Base-by-base conservation (phyloP, 2,329 filamentous ascomycete species). In the Venturia aucupariae region DNA sequence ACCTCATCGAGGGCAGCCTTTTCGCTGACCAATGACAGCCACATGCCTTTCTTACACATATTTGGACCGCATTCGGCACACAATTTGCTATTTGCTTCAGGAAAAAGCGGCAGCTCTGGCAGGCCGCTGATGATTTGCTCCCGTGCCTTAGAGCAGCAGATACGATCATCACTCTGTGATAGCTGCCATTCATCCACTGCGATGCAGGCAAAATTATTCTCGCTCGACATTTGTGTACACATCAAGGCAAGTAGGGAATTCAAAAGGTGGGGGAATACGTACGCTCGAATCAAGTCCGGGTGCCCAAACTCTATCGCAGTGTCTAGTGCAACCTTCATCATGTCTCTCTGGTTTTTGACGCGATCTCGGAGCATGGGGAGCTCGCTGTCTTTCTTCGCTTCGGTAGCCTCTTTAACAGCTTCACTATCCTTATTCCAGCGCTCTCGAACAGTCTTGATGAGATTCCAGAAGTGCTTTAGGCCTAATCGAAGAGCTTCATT, bases 401-500 rank as follows among this genome's bases (percentile, higher is more conserved):
- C 81, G 69, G 85, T 83, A 13, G 85, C 84, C 67, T 82, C 77
- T 67, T 82, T 80, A 67, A 86, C 77, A 30, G 80, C 80, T 67
- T 81, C 80, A 54, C 77, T 80, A 68, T 84, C 83, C 41, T 78
- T 74, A 70, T 85, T 86, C 84, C 84, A 87, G 44, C 81, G 77
- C 71, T 87, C 84, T 65, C 84, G 80, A 64, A 87, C 80, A 7
- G 78, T 78, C 70, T 83, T 83, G 66, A 86, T 76, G 55, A 86
- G 76, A 60, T 86, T 83, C 76, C 84, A 85, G 70, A 84, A 83
- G 54, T 81, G 78, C 61, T 79, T 78, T 67, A 87, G 75, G 55
- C 81, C 81, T 67, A 74, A 75, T 67, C 83, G 81, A 65, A 87
- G 81, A 66, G 80, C 80, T 32, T 82, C 79, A 19, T 78, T 75